phyloP scores from a whole-genome alignment of 768 basidiomycete species.

The Tulasnella sp. region DNA sequence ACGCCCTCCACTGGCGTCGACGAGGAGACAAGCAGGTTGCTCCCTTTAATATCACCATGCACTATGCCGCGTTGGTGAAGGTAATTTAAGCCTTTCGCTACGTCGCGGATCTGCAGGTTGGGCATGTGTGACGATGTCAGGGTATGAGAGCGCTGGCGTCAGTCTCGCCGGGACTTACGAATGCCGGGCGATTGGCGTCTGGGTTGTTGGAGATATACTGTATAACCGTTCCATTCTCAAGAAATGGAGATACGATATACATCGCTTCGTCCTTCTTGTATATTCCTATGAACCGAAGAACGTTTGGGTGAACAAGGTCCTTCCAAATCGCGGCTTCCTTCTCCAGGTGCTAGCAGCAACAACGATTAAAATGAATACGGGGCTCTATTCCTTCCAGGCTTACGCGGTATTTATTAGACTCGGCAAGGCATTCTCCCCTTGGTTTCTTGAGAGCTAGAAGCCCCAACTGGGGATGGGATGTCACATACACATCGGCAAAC shows the following conservation, averaged over 20 bases:
- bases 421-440: background rate
- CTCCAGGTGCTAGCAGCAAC: background rate
- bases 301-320: background rate
- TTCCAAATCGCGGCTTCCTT: background rate
- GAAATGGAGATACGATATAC: background rate
- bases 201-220: background rate
- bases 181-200: background rate
- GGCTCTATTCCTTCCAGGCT: background rate
- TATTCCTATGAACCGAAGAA: background rate
- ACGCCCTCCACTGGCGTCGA: background rate
- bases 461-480: background rate
- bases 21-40: background rate
- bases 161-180: background rate
- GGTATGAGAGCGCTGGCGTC: too few species aligned
- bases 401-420: background rate
- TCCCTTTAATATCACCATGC: constrained; percentile 3
- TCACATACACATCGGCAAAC: background rate
- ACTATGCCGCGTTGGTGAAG: background rate
- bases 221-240: background rate
- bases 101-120: background rate
- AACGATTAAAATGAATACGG: background rate
- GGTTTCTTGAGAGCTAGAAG: background rate
- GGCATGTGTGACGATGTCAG: background rate
- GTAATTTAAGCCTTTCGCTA: background rate
- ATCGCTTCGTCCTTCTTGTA: background rate